A percentile compares a stretch with the other conserved stretches of the same genome.
These are phyloP conservation scores for Hymenoscyphus scutula DNA, from an alignment of 2,329 filamentous ascomycete genomes.

Conservation along the genomic window DNA sequence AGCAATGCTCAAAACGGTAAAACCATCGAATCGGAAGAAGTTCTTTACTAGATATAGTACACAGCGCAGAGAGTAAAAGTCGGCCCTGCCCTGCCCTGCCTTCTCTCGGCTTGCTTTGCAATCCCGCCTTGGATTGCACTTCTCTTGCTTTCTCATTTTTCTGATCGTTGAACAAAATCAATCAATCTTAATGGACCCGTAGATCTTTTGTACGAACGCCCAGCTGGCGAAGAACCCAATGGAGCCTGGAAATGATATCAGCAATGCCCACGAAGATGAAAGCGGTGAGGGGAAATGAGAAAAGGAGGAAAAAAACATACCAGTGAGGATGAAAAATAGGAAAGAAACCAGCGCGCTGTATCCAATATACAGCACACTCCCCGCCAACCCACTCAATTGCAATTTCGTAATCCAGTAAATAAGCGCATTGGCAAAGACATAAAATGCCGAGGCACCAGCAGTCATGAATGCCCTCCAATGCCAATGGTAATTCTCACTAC, in stretches of 20 bases:
- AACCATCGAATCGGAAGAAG: neutral
- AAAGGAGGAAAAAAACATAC: slow-evolving; percentile 52
- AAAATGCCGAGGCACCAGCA: slow-evolving; percentile 83
- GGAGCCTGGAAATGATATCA: slow-evolving; percentile 59
- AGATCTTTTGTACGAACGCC: slow-evolving; percentile 92
- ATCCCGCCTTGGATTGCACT: neutral
- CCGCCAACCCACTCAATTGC: slow-evolving; percentile 78
- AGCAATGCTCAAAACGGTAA: neutral
- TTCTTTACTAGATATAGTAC: neutral
- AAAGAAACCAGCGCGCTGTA: slow-evolving; percentile 89
- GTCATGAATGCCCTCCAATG: slow-evolving; percentile 95
- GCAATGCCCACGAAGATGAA: no score
- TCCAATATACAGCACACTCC: slow-evolving; percentile 86
- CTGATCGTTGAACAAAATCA: slow-evolving; percentile 41
- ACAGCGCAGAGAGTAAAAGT: neutral
- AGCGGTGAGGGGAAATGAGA: neutral
- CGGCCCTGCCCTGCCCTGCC: slow-evolving; percentile 3
- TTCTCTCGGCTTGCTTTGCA: neutral
- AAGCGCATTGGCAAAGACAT: slow-evolving; percentile 88
- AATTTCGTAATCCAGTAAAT: slow-evolving; percentile 89
- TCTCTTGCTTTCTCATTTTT: neutral
- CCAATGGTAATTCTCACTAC: slow-evolving; percentile 97
- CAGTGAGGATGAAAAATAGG: slow-evolving; percentile 89
- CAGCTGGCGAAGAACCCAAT: slow-evolving; percentile 96
- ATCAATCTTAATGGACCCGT: slow-evolving; percentile 97